phyloP scores from a whole-genome alignment of 2,329 filamentous ascomycete genomes.

The Pseudogymnoascus sp. region DNA sequence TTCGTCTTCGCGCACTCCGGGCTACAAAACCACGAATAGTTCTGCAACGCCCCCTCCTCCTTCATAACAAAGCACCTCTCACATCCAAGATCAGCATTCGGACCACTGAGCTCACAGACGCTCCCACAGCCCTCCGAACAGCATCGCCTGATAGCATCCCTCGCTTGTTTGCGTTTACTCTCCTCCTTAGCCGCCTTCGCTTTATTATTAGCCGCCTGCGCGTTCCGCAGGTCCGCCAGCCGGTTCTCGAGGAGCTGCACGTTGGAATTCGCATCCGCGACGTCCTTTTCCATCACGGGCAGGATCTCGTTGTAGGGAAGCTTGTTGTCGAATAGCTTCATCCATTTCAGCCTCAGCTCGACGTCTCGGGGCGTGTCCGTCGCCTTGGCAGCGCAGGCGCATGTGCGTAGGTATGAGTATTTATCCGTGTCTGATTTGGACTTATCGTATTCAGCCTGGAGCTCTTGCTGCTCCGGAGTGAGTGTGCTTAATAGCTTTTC shows the following conservation, averaged over 20 bases:
- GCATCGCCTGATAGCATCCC: neutral
- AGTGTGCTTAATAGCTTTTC: neutral
- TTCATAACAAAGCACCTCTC: constrained; percentile 5
- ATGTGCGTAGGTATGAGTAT: neutral
- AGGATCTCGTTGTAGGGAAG: neutral
- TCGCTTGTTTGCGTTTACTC: neutral
- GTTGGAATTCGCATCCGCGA: neutral
- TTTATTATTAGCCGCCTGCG: constrained; percentile 5
- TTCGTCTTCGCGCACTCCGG: neutral
- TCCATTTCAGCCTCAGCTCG: neutral
- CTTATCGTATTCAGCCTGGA: neutral
- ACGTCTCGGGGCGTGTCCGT: neutral
- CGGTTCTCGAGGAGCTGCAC: neutral
- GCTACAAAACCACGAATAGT: neutral
- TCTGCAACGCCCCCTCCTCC: neutral
- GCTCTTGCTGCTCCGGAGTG: neutral
- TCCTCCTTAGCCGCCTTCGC: constrained; percentile 1
- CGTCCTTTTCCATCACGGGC: neutral
- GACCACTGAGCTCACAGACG: neutral
- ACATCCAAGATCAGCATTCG: neutral
- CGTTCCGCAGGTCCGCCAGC: neutral
- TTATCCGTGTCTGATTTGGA: neutral
- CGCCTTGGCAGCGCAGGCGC: neutral
- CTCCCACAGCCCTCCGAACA: neutral
- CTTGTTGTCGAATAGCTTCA: neutral